Conservation (phyloP, 805 yeast species). For the Sugiyamaella qingdaonensis region DNA sequence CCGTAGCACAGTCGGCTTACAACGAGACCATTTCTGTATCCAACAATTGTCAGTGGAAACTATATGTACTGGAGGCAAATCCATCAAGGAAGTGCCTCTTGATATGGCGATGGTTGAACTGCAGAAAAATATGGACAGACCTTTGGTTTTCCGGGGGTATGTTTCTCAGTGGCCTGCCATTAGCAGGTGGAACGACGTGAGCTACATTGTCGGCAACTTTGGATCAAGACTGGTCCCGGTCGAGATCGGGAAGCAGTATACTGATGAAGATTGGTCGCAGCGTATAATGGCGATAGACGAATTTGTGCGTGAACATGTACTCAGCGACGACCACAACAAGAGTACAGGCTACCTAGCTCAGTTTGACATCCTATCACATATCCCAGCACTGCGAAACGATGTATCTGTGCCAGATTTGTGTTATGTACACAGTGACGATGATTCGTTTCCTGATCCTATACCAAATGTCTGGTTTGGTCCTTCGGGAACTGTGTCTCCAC, state of each 20-base stretch:
- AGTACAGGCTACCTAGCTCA: conserved; percentile 23
- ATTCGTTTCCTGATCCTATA: conserved; percentile 4
- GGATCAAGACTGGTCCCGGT: conserved; percentile 25
- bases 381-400: conserved; percentile 19
- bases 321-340: conserved; percentile 6
- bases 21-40: neutral
- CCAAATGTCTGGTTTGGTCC: conserved; percentile 28
- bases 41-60: neutral
- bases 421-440: conserved; percentile 4
- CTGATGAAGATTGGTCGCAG: conserved; percentile 22
- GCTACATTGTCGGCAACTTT: conserved; percentile 19
- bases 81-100: neutral
- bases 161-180: conserved; percentile 20
- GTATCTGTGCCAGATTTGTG: conserved; percentile 22
- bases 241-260: conserved; percentile 25
- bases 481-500: conserved; percentile 25
- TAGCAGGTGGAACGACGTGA: conserved; percentile 20
- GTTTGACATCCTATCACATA: conserved; percentile 22
- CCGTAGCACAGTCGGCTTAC: neutral
- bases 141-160: conserved; percentile 3
- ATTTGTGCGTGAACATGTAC: conserved; percentile 7
- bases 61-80: neutral
- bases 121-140: neutral
- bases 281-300: conserved; percentile 17
- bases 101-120: neutral